Percentiles rank a stretch among this genome's conserved stretches.
phyloP scores from a whole-genome alignment of 495 filamentous ascomycete species.

The Aspergillus funiculosus region DNA sequence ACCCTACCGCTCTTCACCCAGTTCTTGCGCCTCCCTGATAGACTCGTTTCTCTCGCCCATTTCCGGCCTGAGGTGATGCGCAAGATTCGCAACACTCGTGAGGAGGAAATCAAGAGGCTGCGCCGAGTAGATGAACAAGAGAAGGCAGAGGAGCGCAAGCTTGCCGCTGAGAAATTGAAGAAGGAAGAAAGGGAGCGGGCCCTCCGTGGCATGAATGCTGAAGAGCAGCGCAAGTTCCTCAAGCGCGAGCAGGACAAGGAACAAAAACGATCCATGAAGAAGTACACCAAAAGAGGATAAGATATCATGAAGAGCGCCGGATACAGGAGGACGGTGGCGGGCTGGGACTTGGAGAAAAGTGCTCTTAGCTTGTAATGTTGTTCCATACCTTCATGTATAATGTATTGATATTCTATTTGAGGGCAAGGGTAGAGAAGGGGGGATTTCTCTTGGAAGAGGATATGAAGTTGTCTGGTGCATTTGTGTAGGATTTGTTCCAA shows the following conservation, averaged over 20 bases:
- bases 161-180: conserved; percentile 75
- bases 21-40: conserved; percentile 80
- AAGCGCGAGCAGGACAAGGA: conserved; percentile 87
- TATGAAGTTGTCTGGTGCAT: background rate
- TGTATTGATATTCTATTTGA: conserved; percentile 25
- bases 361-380: conserved; percentile 10
- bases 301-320: conserved; percentile 3
- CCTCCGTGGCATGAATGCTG: conserved; percentile 77
- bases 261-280: conserved; percentile 66
- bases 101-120: conserved; percentile 76
- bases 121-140: conserved; percentile 80
- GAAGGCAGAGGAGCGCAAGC: conserved; percentile 80
- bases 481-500: no score
- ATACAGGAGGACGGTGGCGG: background rate
- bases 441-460: background rate
- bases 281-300: conserved; percentile 48
- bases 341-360: conserved; percentile 13
- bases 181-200: conserved; percentile 87
- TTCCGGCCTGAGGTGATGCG: conserved; percentile 87
- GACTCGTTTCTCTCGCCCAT: conserved; percentile 66
- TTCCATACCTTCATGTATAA: conserved; percentile 24
- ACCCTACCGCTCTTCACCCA: conserved; percentile 72
- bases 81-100: conserved; percentile 72
- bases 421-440: conserved; percentile 1
- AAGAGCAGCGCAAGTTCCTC: conserved; percentile 91